Percentiles rank a stretch among this genome's conserved stretches.
Conservation (phyloP, 2,329 filamentous ascomycete genomes). For the Pseudopyricularia cyperi region DNA sequence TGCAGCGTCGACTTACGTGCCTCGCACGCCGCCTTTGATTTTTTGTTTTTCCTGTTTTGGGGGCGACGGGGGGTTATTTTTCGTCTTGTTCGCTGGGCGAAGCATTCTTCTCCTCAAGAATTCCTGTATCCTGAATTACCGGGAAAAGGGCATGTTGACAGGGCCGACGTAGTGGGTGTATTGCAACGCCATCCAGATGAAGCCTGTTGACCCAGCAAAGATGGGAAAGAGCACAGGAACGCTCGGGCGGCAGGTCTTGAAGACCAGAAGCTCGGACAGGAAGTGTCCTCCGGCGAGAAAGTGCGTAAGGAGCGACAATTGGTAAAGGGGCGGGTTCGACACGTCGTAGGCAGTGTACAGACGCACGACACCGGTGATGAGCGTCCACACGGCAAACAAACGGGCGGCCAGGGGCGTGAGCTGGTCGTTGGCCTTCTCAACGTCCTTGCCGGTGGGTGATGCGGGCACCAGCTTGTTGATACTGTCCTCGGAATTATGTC, state of each 20-base stretch:
- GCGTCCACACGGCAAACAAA: slow-evolving; percentile 80
- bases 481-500: slow-evolving; percentile 35
- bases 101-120: not conserved
- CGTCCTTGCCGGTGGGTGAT: slow-evolving; percentile 27
- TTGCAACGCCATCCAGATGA: slow-evolving; percentile 53
- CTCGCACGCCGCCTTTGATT: not conserved
- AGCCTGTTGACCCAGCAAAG: slow-evolving; percentile 25
- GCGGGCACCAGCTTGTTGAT: slow-evolving; percentile 36
- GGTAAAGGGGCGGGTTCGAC: slow-evolving; percentile 57
- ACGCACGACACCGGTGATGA: slow-evolving; percentile 63
- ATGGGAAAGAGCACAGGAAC: slow-evolving; percentile 43
- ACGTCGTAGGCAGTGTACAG: slow-evolving; percentile 79
- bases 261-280: slow-evolving; percentile 66
- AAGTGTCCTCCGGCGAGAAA: slow-evolving; percentile 68
- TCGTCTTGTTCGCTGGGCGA: not conserved
- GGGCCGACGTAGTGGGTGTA: slow-evolving; percentile 52
- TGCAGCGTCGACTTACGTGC: not conserved
- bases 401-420: slow-evolving; percentile 65
- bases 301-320: slow-evolving; percentile 73
- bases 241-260: slow-evolving; percentile 58
- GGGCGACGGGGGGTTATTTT: too few species aligned
- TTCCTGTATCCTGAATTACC: not conserved
- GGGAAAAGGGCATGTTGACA: slow-evolving; percentile 1
- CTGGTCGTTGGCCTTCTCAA: slow-evolving; percentile 37
- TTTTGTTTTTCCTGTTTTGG: too few species aligned